Base-by-base conservation (phyloP, 305 asterid species). In the Fraxinus platypoda region DNA sequence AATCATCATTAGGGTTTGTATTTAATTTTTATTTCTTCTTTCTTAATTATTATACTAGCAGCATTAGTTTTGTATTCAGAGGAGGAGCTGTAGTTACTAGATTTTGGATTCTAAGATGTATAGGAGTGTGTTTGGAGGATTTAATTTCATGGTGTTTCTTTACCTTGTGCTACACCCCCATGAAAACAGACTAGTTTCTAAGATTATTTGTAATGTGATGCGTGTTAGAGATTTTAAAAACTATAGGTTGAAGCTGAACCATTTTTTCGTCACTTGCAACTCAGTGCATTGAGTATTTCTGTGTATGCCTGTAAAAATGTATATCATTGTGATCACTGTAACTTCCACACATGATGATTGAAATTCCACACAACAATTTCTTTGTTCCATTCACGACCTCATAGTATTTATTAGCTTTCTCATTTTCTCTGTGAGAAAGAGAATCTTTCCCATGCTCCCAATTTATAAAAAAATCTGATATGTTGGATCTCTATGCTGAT, bases 1-100 rank as follows among this genome's bases (percentile, higher is more conserved):
- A 84, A 92, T 94, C 33, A 79, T 90, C n/a, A 77, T 93, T 13
- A 87, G 97, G 95, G 97, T 93, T 52, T 80, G 97, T 89, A n/a
- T n/a, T 80, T 80, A 9, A 9, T 74, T 6, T 30, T 49, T 43
- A 11, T 49, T 49, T 49, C 6, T 4, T 15, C n/a, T 8, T 54
- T 75, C 8, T 8, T 25, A 25, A 6, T 46, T 76, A 28, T 74
- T 28, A 13, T 13, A 33, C 30, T 23, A 59, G 30, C 31, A 8
- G 71, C 71, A 62, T 19, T 21, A 23, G 31, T 66, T 19, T 34
- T 37, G 2, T 76, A 46, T 54, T 57, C 75, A 8, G 31, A 62
- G 71, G 30, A 21, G 30, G 71, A 59, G 71, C 31, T 7, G 2
- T 78, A 8, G 49, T 72, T 78, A 13, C 34, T 72, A 28, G 9